These are phyloP conservation scores for Umbelopsis vinacea DNA, from an alignment of 192 early-diverging fungal genomes.

Conservation along the genomic window DNA sequence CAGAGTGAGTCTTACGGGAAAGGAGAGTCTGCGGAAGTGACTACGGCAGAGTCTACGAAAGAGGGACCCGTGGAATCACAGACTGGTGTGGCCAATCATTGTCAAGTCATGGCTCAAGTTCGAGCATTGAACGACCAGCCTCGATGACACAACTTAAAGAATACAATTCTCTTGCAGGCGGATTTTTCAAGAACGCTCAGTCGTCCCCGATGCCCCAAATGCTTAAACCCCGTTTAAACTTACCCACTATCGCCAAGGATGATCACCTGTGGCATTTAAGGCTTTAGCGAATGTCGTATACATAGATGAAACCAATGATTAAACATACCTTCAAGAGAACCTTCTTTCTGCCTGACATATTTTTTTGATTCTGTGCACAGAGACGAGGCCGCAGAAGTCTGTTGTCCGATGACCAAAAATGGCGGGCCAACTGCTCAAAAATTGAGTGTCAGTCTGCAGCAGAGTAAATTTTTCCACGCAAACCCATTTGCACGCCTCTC, in stretches of 20 bases:
- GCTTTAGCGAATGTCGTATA: neutral
- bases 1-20: too few species aligned
- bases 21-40: too few species aligned
- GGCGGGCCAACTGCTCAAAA: neutral
- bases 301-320: neutral
- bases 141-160: too few species aligned
- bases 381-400: neutral
- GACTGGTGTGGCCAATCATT: neutral
- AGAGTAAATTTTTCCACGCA: neutral
- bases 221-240: conserved; percentile 16
- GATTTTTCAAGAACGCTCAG: too few species aligned
- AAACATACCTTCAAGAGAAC: conserved; percentile 57
- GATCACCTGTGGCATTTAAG: conserved; percentile 59
- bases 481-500: too few species aligned
- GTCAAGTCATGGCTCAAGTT: too few species aligned
- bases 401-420: conserved; percentile 20
- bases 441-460: neutral
- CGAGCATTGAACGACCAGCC: too few species aligned
- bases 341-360: conserved; percentile 45
- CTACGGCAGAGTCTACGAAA: too few species aligned
- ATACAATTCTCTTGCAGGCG: too few species aligned
- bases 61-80: too few species aligned
- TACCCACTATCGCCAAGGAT: conserved; percentile 86
- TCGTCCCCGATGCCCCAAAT: neutral
- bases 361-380: neutral